Conservation (phyloP, 192 early-diverging fungal species). For the Backusella psychrophila region DNA sequence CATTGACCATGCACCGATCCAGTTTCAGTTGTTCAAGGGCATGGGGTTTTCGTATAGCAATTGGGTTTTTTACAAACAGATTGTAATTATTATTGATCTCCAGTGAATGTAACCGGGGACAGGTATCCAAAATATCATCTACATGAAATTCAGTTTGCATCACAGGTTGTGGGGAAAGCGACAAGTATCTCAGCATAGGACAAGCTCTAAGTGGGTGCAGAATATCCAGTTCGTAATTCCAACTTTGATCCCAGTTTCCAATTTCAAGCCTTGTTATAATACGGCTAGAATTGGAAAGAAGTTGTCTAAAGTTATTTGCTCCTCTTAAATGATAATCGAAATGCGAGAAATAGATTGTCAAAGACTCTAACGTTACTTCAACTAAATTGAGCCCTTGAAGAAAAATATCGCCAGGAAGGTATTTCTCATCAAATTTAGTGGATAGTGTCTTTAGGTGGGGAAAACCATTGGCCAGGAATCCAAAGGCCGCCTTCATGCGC, state of each 20-base stretch:
- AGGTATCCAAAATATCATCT: neutral
- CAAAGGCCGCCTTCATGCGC: neutral
- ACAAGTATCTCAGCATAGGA: neutral
- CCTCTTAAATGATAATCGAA: slow-evolving; percentile 12
- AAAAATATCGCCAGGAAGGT: slow-evolving; percentile 5
- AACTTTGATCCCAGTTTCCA: slow-evolving; percentile 11
- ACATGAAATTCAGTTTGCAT: slow-evolving; percentile 8
- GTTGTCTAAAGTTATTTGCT: neutral
- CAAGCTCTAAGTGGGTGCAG: neutral
- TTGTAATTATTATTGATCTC: neutral
- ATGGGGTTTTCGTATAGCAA: neutral
- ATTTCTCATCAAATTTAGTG: slow-evolving; percentile 9
- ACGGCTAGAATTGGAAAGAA: neutral
- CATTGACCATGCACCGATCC: neutral
- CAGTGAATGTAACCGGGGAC: neutral
- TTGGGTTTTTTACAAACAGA: neutral
- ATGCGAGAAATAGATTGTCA: neutral
- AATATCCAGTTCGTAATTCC: slow-evolving; percentile 6
- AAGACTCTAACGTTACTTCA: neutral
- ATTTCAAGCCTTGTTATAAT: neutral
- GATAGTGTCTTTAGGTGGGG: neutral
- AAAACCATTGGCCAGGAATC: neutral
- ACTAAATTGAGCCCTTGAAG: neutral
- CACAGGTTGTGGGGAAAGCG: slow-evolving; percentile 1
- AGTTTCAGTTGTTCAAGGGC: neutral